Percentiles rank a stretch among this genome's conserved stretches.
These are phyloP conservation scores for Zoysia japonica DNA, from an alignment of 176 grass and related monocot genomes.

Conservation along the genomic window DNA sequence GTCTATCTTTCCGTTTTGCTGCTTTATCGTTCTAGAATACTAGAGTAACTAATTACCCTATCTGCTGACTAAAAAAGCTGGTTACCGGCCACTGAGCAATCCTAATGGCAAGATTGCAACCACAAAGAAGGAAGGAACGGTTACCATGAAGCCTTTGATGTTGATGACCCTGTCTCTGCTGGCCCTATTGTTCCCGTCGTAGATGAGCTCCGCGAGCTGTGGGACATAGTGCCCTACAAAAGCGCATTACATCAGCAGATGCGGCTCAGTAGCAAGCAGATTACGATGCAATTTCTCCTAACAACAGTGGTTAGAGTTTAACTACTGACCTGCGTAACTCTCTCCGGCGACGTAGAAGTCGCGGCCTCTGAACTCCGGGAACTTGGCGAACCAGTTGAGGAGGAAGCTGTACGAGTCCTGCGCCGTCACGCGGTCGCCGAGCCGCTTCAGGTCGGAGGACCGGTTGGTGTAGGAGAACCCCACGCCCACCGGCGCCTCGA, in stretches of 20 bases:
- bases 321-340: conserved; percentile 77
- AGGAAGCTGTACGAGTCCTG: conserved; percentile 75
- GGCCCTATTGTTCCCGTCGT: conserved; percentile 74
- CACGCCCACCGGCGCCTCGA: conserved; percentile 84
- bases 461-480: conserved; percentile 92
- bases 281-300: conserved; percentile 8
- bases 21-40: conserved; percentile 46
- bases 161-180: conserved; percentile 60
- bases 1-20: conserved; percentile 29
- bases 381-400: conserved; percentile 71
- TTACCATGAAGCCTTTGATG: conserved; percentile 95
- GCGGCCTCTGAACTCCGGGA: conserved; percentile 75
- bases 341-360: conserved; percentile 89
- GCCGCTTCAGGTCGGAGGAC: conserved; percentile 61
- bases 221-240: conserved; percentile 91
- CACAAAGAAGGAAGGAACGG: background rate
- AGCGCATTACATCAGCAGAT: conserved; percentile 10
- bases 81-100: background rate
- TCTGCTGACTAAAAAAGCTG: conserved; percentile 37
- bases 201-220: conserved; percentile 86
- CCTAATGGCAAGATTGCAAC: conserved; percentile 31
- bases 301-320: background rate
- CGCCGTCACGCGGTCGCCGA: conserved; percentile 79
- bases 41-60: conserved; percentile 14
- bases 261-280: background rate